Percentiles rank a stretch among this genome's conserved stretches.
Evolutionary conservation across 2,329 filamentous ascomycete genomes (phyloP).

Genomic region (Dactylellina leptospora): DNA sequence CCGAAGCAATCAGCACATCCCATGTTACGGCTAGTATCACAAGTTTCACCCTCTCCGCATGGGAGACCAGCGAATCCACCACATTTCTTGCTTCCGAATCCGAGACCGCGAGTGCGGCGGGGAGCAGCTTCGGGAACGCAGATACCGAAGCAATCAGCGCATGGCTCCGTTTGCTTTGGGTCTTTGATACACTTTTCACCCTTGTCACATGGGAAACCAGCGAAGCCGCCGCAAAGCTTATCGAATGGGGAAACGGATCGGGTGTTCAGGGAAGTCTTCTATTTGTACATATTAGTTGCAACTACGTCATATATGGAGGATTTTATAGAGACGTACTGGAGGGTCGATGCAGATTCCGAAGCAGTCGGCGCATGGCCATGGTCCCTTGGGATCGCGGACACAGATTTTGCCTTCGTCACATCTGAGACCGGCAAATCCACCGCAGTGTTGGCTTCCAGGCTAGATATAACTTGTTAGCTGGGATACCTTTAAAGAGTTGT

Average conservation of each 20-base stretch:
- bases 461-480: background rate
- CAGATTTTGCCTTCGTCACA: constrained; percentile 1
- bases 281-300: too few relatives aligned
- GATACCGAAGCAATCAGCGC: background rate
- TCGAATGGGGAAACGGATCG: background rate
- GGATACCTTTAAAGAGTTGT: background rate
- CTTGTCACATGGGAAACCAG: background rate
- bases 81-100: constrained; percentile 4
- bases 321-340: background rate
- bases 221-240: background rate
- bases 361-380: constrained; percentile 6
- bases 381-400: background rate
- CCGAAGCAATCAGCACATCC: constrained; percentile 8
- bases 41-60: background rate
- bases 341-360: constrained; percentile 10
- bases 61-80: background rate
- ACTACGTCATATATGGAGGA: too few relatives aligned
- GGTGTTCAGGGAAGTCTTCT: background rate
- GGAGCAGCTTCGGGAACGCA: background rate
- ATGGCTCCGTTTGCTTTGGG: background rate
- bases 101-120: background rate
- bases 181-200: background rate
- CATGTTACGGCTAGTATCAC: background rate
- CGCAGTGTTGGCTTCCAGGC: background rate
- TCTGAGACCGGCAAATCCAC: constrained; percentile 9